Evolutionary conservation across 345 rosid genomes (phyloP), one percentile per base, ranked within the genome.

Genomic region (Populus alba): DNA sequence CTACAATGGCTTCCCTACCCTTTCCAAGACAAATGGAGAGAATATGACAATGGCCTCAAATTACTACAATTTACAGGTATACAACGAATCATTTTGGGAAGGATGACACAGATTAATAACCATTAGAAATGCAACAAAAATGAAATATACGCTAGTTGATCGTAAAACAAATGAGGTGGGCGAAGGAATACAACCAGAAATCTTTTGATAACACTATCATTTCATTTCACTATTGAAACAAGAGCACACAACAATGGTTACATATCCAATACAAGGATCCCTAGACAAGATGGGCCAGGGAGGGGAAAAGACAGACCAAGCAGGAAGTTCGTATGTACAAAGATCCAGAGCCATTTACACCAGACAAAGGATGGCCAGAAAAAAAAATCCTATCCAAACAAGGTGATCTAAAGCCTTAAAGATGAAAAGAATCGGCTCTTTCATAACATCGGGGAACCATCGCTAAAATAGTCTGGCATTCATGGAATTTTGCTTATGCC

Each of bases 401-500:
- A n/a, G 11, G 25, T 74, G 27, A 23, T 59, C 65, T 3, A 23
- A n/a, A 12, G 27, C 15, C 65, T 23, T 23, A 9, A 31, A 3
- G 17, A 6, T 3, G 39, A 25, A 38, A 6, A 16, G 57, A 25
- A 12, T 29, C 23, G n/a, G 17, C 22, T 7, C 29, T 1, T 0
- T 15, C n/a, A 15, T 22, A 33, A 13, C 13, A 77, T 23, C 29
- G 5, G 2, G 41, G 74, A 9, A 15, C 62, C 63, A 37, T 6
- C n/a, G 22, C 73, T 68, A 79, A 57, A 66, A 31, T 29, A 11
- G 69, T 55, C 69, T 73, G 5, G 69, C 27, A 0, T 6, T 72
- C 55, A 57, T n/a, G 23, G 35, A 62, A 25, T 18, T 70, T 63
- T 18, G 55, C 75, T 63, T 75, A 35, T 25, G 67, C 78, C 80